These are phyloP conservation scores for Cercospora berteroae DNA, from an alignment of 2,329 filamentous ascomycete genomes.

Conservation along the genomic window DNA sequence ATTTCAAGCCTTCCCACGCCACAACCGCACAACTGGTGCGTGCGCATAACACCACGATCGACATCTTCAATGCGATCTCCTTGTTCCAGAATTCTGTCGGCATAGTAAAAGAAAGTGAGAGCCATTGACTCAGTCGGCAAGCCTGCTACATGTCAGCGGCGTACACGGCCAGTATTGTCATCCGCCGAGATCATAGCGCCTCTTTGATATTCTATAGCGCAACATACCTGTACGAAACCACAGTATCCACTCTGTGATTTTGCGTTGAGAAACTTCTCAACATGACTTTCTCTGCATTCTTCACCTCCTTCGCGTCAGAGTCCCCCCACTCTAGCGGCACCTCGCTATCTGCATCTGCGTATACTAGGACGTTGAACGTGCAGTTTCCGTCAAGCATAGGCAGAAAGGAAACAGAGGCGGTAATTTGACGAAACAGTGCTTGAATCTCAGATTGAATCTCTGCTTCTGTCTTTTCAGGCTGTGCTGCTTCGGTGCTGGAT, in stretches of 20 bases:
- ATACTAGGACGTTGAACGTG: conserved; percentile 98
- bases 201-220: background rate
- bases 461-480: conserved; percentile 76
- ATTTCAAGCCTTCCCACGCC: background rate
- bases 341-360: conserved; percentile 93
- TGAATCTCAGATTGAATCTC: conserved; percentile 97
- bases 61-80: background rate
- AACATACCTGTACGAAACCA: conserved; percentile 78
- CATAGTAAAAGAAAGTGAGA: background rate
- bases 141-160: background rate
- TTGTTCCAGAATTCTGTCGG: background rate
- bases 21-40: background rate
- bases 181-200: background rate
- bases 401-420: conserved; percentile 92
- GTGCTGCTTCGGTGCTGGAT: conserved; percentile 19
- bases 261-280: conserved; percentile 93
- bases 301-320: conserved; percentile 95
- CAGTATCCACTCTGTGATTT: conserved; percentile 88
- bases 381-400: conserved; percentile 92
- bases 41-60: background rate
- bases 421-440: conserved; percentile 96
- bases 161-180: background rate
- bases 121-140: background rate
- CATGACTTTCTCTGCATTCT: conserved; percentile 91
- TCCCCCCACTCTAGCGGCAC: conserved; percentile 98